Evolutionary conservation across 371 early-diverging fungal species (phyloP).

Genomic region (Entomophthora muscae): DNA sequence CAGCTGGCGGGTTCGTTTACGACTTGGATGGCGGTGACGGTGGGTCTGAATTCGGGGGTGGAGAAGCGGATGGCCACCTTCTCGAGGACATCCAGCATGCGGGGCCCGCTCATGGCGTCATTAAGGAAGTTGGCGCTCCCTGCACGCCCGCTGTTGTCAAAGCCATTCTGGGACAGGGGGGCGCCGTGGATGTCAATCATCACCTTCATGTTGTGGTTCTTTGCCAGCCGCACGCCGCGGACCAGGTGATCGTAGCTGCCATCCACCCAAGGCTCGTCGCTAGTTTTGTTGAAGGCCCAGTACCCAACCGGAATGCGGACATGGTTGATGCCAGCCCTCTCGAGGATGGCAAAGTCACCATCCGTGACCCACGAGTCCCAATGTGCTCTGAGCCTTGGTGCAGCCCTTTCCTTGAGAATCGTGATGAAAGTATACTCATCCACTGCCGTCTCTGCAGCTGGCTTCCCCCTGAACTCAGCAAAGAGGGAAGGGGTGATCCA

Average conservation of each 20-base stretch:
- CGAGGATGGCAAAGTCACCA: constrained; percentile 35
- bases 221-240: constrained; percentile 42
- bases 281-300: constrained; percentile 39
- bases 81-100: constrained; percentile 17
- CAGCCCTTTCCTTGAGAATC: constrained; percentile 28
- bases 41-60: constrained; percentile 27
- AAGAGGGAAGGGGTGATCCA: constrained; percentile 53
- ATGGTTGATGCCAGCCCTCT: constrained; percentile 43
- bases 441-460: constrained; percentile 13
- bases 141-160: constrained; percentile 22
- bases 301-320: constrained; percentile 58
- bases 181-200: constrained; percentile 58
- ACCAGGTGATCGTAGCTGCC: constrained; percentile 31
- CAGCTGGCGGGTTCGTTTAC: constrained; percentile 24
- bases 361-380: constrained; percentile 52
- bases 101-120: constrained; percentile 8
- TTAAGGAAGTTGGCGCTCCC: constrained; percentile 2
- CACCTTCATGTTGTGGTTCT: constrained; percentile 44
- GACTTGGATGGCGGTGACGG: constrained; percentile 15
- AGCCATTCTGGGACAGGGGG: constrained; percentile 49
- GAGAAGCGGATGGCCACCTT: constrained; percentile 21
- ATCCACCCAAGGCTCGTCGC: constrained; percentile 38
- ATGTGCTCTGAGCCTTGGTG: constrained; percentile 26
- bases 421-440: constrained; percentile 50
- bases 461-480: constrained; percentile 26